A percentile compares a stretch with the other conserved stretches of the same genome.
phyloP scores from a whole-genome alignment of 441 rosid genomes.

The Bruguiera hainesii region DNA sequence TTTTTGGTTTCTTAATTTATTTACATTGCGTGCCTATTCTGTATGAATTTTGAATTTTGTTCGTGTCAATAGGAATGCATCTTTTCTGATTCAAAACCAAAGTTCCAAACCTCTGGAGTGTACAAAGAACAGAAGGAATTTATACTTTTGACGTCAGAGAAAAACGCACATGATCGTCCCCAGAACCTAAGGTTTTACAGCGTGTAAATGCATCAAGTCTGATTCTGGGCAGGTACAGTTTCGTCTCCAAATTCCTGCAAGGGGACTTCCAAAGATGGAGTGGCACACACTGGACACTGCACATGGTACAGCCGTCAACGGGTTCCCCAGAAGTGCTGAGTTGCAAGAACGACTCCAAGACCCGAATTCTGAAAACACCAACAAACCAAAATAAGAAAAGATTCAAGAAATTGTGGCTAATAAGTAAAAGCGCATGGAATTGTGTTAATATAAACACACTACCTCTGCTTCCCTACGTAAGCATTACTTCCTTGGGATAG shows the following conservation, averaged over 20 bases:
- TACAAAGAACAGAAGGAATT: not conserved
- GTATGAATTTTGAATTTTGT: too few relatives aligned
- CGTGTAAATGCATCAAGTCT: slow-evolving; percentile 24
- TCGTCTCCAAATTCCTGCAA: slow-evolving; percentile 83
- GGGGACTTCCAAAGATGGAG: slow-evolving; percentile 65
- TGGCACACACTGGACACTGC: slow-evolving; percentile 89
- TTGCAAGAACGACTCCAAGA: slow-evolving; percentile 81
- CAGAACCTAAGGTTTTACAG: not conserved
- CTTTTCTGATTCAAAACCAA: too few relatives aligned
- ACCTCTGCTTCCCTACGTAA: too few relatives aligned
- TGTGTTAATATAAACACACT: too few relatives aligned
- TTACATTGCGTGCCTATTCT: too few relatives aligned
- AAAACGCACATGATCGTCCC: not conserved
- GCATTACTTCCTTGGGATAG: too few relatives aligned
- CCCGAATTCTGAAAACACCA: slow-evolving; percentile 63
- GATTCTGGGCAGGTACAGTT: slow-evolving; percentile 28
- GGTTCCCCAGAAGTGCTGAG: slow-evolving; percentile 75
- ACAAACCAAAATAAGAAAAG: slow-evolving; percentile 3
- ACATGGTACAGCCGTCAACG: slow-evolving; percentile 80
- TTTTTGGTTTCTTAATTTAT: too few relatives aligned
- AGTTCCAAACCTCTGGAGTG: not conserved
- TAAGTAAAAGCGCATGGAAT: too few relatives aligned
- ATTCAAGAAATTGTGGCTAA: too few relatives aligned
- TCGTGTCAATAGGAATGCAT: too few relatives aligned
- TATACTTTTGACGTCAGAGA: not conserved